Conservation (phyloP, 2,329 filamentous ascomycete species). For the Cyclaneusma minus region DNA sequence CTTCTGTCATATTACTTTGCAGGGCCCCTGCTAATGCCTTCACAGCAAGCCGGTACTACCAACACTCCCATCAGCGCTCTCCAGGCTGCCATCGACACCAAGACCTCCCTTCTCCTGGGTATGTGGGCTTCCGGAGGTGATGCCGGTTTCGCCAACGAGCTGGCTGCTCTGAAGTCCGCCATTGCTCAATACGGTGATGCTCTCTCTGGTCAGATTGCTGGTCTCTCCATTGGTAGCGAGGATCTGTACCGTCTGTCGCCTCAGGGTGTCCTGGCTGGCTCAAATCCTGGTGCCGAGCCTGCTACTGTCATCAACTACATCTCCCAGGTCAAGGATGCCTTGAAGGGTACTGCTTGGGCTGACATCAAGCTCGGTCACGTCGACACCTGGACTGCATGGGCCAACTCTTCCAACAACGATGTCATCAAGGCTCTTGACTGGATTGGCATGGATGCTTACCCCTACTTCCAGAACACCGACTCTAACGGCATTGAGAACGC, state of each 20-base stretch:
- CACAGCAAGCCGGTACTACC: constrained; percentile 45
- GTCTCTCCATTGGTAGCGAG: constrained; percentile 77
- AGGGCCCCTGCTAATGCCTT: background rate
- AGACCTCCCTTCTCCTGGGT: constrained; percentile 66
- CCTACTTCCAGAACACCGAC: constrained; percentile 64
- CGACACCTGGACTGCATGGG: constrained; percentile 75
- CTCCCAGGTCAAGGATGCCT: constrained; percentile 44
- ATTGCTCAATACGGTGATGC: constrained; percentile 51
- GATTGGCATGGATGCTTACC: constrained; percentile 71
- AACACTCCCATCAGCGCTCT: constrained; percentile 57
- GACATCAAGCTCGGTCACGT: constrained; percentile 60
- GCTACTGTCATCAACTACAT: constrained; percentile 54
- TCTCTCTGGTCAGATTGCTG: constrained; percentile 53
- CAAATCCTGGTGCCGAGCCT: constrained; percentile 47
- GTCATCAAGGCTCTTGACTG: constrained; percentile 61
- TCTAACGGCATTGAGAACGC: constrained; percentile 49
- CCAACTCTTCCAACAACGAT: constrained; percentile 54
- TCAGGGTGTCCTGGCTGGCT: constrained; percentile 47
- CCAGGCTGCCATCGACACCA: constrained; percentile 66
- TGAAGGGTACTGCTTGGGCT: constrained; percentile 45
- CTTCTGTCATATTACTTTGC: background rate
- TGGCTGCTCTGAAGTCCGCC: constrained; percentile 54
- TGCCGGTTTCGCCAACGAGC: constrained; percentile 51
- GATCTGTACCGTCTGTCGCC: constrained; percentile 70
- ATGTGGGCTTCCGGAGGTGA: constrained; percentile 65